Conservation (phyloP, 2,329 filamentous ascomycete genomes). For the Fusarium musae region DNA sequence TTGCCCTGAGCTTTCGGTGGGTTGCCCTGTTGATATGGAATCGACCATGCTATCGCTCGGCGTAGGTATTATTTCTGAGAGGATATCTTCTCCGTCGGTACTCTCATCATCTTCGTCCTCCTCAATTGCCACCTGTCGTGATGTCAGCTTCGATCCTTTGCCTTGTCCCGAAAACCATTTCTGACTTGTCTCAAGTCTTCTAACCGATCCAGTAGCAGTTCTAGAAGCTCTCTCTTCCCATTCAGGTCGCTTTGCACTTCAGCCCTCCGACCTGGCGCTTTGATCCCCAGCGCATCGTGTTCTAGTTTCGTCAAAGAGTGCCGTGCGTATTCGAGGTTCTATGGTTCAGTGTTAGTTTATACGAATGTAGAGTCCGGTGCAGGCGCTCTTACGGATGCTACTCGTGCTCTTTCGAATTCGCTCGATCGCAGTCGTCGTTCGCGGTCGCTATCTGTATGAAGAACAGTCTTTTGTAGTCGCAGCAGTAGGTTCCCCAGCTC, state of each 20-base stretch:
- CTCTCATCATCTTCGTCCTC: conserved; percentile 54
- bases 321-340: conserved; percentile 80
- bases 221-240: conserved; percentile 72
- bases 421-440: conserved; percentile 68
- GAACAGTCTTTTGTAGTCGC: conserved; percentile 72
- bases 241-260: conserved; percentile 72
- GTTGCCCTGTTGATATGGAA: conserved; percentile 49
- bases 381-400: conserved; percentile 52
- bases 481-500: conserved; percentile 73
- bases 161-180: neutral
- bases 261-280: conserved; percentile 66
- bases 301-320: conserved; percentile 76
- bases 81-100: conserved; percentile 67
- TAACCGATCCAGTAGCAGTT: conserved; percentile 72
- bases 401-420: conserved; percentile 69
- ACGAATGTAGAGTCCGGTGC: neutral
- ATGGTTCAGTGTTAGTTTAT: conserved; percentile 7
- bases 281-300: conserved; percentile 71
- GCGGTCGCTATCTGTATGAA: conserved; percentile 69
- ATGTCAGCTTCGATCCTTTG: conserved; percentile 18
- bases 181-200: conserved; percentile 73
- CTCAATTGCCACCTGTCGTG: conserved; percentile 47
- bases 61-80: conserved; percentile 65
- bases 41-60: conserved; percentile 63
- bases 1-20: conserved; percentile 33